Conservation (phyloP, 257 asterid species). For the Linderniella brevidens region DNA sequence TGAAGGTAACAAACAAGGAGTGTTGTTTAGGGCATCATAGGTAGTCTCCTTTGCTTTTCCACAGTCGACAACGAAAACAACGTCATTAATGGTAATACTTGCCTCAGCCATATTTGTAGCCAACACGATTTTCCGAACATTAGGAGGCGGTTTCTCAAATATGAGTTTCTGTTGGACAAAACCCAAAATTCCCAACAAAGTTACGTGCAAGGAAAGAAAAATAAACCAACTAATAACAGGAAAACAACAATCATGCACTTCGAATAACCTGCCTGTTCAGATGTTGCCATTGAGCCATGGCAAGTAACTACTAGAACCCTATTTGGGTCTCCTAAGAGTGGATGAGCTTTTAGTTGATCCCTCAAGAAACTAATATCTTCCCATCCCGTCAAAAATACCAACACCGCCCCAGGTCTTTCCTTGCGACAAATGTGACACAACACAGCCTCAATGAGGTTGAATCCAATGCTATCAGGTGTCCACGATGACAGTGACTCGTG, state of each 20-base stretch:
- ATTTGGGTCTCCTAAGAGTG: conserved; percentile 94
- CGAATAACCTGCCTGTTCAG: conserved; percentile 59
- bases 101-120: conserved; percentile 99
- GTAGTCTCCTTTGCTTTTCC: conserved; percentile 99
- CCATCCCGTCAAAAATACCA: conserved; percentile 99
- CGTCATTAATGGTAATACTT: conserved; percentile 90
- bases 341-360: conserved; percentile 95
- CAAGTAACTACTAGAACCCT: conserved; percentile 84
- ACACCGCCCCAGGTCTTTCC: conserved; percentile 86
- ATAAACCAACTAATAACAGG: not conserved
- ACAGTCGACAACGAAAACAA: conserved; percentile 92
- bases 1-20: conserved; percentile 90
- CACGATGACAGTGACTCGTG: conserved; percentile 83
- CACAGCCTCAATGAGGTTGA: conserved; percentile 93
- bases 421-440: conserved; percentile 88
- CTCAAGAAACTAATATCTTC: conserved; percentile 94
- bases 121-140: conserved; percentile 85
- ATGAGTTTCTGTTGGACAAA: conserved; percentile 63
- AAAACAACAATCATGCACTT: conserved; percentile 1
- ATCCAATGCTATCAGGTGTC: conserved; percentile 84
- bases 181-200: conserved; percentile 4
- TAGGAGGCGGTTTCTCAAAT: conserved; percentile 82
- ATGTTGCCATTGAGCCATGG: conserved; percentile 95
- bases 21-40: conserved; percentile 83
- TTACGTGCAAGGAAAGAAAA: conserved; percentile 1